Conservation (phyloP, 2,329 filamentous ascomycete species). For the Beauveria australis region DNA sequence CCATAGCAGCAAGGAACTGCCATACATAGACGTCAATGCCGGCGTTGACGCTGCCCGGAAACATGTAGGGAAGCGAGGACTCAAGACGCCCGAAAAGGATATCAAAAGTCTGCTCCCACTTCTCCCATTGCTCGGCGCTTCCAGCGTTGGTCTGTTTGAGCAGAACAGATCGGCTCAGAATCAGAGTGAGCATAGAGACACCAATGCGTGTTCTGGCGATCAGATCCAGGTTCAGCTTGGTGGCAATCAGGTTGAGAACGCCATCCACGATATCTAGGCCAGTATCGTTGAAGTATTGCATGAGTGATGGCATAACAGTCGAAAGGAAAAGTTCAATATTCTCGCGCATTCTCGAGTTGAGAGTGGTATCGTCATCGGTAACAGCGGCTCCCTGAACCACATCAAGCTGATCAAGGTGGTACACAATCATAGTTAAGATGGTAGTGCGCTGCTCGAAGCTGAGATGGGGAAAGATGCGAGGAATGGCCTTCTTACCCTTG, state of each 20-base stretch:
- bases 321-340: slow-evolving; percentile 86
- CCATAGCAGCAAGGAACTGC: slow-evolving; percentile 94
- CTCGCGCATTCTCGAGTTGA: slow-evolving; percentile 74
- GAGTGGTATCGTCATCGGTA: slow-evolving; percentile 58
- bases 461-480: slow-evolving; percentile 88
- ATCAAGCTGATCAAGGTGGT: slow-evolving; percentile 86
- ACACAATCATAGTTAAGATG: slow-evolving; percentile 89
- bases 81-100: slow-evolving; percentile 81
- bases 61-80: slow-evolving; percentile 73
- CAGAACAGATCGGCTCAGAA: slow-evolving; percentile 87
- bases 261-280: slow-evolving; percentile 86
- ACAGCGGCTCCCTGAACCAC: slow-evolving; percentile 78
- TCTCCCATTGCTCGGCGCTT: slow-evolving; percentile 65
- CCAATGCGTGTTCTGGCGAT: slow-evolving; percentile 83
- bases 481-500: slow-evolving; percentile 94
- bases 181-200: slow-evolving; percentile 82
- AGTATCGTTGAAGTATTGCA: slow-evolving; percentile 85
- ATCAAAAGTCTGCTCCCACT: slow-evolving; percentile 81
- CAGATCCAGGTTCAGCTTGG: slow-evolving; percentile 75
- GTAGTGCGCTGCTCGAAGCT: slow-evolving; percentile 89
- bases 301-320: slow-evolving; percentile 81
- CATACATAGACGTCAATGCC: slow-evolving; percentile 95
- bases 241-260: slow-evolving; percentile 75
- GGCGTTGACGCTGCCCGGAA: slow-evolving; percentile 83
- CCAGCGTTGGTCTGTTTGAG: slow-evolving; percentile 72